These are phyloP conservation scores for Nannizzia gypsea DNA, from an alignment of 2,329 filamentous ascomycete species.

Conservation along the genomic window DNA sequence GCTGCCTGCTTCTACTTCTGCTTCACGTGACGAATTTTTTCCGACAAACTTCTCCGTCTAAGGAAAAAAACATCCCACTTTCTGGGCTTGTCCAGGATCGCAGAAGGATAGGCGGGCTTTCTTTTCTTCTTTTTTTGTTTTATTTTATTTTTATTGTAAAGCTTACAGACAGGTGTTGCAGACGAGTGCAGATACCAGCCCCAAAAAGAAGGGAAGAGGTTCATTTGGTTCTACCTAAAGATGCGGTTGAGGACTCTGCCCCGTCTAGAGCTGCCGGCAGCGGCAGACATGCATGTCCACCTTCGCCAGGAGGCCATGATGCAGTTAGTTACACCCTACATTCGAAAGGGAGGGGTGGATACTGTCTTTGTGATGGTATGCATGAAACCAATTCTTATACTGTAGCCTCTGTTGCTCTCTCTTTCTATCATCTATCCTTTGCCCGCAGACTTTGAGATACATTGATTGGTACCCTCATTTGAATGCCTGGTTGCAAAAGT, in stretches of 20 bases:
- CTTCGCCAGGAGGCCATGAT: conserved; percentile 55
- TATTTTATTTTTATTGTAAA: no score
- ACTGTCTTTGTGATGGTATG: conserved; percentile 45
- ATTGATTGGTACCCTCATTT: no score
- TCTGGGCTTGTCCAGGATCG: background rate
- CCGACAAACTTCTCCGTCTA: background rate
- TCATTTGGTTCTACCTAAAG: background rate
- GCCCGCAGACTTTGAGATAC: no score
- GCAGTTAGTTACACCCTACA: conserved; percentile 44
- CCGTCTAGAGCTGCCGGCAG: conserved; percentile 10
- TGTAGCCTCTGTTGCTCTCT: background rate
- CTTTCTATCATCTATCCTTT: background rate
- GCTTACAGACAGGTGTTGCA: background rate
- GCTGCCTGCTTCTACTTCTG: no score
- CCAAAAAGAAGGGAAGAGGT: background rate
- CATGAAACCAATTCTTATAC: background rate
- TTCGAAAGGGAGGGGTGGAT: conserved; percentile 53
- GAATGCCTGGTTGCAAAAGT: background rate
- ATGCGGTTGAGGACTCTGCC: conserved; percentile 11
- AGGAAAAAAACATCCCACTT: background rate
- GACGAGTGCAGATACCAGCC: background rate
- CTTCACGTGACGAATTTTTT: no score
- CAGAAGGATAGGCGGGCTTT: background rate
- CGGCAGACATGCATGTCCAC: conserved; percentile 41
- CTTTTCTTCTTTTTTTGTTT: background rate